Percentiles rank a stretch among this genome's conserved stretches.
phyloP scores from a whole-genome alignment of 1,284 basidiomycete species.

The Fomes fomentarius region DNA sequence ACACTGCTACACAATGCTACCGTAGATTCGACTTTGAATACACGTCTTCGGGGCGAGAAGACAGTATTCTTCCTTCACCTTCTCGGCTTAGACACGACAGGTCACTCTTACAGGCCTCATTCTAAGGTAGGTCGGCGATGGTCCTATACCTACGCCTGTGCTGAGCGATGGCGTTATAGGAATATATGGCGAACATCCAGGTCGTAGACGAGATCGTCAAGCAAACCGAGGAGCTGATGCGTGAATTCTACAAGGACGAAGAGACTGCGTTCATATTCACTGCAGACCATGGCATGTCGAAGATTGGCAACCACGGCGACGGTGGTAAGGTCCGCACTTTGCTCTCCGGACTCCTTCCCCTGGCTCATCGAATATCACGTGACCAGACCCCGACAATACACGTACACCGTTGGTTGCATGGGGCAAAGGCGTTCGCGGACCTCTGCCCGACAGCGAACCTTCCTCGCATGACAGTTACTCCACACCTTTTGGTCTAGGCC shows the following conservation, averaged over 20 bases:
- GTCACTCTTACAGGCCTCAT: constrained; percentile 87
- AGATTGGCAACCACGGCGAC: constrained; percentile 89
- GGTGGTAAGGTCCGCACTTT: constrained; percentile 54
- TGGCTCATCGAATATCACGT: background rate
- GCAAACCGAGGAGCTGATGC: constrained; percentile 65
- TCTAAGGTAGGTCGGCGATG: constrained; percentile 52
- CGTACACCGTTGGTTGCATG: constrained; percentile 86
- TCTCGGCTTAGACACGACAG: constrained; percentile 86
- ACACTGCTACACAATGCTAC: constrained; percentile 68
- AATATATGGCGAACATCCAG: constrained; percentile 87
- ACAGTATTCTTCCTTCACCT: constrained; percentile 87
- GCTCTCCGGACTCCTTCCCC: too few species aligned
- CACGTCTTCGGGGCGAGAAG: constrained; percentile 55
- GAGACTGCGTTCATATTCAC: constrained; percentile 85
- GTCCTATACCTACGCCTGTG: too few species aligned
- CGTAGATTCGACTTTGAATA: constrained; percentile 48
- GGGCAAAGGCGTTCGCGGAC: constrained; percentile 78
- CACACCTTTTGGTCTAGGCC: constrained; percentile 57
- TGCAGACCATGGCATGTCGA: constrained; percentile 91
- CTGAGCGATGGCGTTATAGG: constrained; percentile 41
- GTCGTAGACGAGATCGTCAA: constrained; percentile 82
- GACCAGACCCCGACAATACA: constrained; percentile 83
- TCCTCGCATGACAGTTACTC: constrained; percentile 76
- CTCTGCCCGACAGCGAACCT: constrained; percentile 53
- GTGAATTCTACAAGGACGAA: constrained; percentile 67